Conservation (phyloP, 106 monocot genomes). For the Iris macrosiphon region DNA sequence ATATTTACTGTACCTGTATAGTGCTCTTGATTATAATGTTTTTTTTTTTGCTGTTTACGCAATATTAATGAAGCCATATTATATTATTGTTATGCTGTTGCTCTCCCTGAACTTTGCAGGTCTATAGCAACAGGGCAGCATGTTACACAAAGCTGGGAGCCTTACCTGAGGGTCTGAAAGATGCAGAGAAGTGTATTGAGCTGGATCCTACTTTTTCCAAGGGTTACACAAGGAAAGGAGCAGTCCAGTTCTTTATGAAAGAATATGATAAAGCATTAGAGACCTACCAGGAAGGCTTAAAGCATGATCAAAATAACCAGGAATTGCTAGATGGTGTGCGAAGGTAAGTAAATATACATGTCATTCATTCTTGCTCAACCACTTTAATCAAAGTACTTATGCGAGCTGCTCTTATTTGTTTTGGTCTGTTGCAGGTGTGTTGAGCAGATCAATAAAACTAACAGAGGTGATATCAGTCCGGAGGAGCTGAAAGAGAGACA, state of each 20-base stretch:
- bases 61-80: not conserved
- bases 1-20: not conserved
- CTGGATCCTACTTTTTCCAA: slow-evolving; percentile 84
- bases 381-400: too few species aligned
- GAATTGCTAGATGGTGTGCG: slow-evolving; percentile 78
- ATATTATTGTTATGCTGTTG: not conserved
- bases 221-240: slow-evolving; percentile 91
- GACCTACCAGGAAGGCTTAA: slow-evolving; percentile 89
- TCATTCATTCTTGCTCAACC: too few species aligned
- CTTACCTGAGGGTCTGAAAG: slow-evolving; percentile 88
- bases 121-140: slow-evolving; percentile 97
- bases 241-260: slow-evolving; percentile 94
- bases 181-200: slow-evolving; percentile 98
- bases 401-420: too few species aligned
- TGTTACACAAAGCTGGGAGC: slow-evolving; percentile 92
- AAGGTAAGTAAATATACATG: slow-evolving; percentile 40
- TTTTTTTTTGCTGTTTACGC: not conserved
- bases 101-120: slow-evolving; percentile 15
- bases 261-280: slow-evolving; percentile 96
- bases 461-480: slow-evolving; percentile 81
- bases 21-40: not conserved
- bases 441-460: slow-evolving; percentile 89
- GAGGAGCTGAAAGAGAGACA: slow-evolving; percentile 97
- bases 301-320: slow-evolving; percentile 71
- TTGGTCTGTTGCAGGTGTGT: slow-evolving; percentile 52